Evolutionary conservation across 2,329 filamentous ascomycete species (phyloP).

Genomic region (Rhinocladiella similis): DNA sequence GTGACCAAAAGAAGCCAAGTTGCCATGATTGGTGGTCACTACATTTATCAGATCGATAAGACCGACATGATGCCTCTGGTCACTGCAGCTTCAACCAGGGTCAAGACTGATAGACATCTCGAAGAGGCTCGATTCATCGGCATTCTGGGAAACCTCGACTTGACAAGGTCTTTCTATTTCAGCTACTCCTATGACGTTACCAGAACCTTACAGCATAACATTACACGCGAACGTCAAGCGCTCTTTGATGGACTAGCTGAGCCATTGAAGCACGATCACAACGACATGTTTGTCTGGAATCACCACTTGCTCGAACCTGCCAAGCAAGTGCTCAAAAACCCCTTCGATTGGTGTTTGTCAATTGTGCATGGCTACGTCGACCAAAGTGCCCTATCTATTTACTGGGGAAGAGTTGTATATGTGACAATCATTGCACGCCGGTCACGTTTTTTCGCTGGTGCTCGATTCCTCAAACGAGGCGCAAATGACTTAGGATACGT

Average conservation of each 20-base stretch:
- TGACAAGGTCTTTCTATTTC: slow-evolving; percentile 93
- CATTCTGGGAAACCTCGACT: slow-evolving; percentile 87
- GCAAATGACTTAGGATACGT: slow-evolving; percentile 94
- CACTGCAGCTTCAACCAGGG: slow-evolving; percentile 64
- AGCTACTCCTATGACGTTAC: slow-evolving; percentile 98
- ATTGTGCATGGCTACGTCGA: slow-evolving; percentile 97
- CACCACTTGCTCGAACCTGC: slow-evolving; percentile 81
- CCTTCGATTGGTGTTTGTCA: slow-evolving; percentile 93
- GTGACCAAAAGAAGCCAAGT: slow-evolving; percentile 96
- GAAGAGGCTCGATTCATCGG: slow-evolving; percentile 87
- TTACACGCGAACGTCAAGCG: slow-evolving; percentile 73
- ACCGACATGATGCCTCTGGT: slow-evolving; percentile 90
- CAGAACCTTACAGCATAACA: slow-evolving; percentile 86
- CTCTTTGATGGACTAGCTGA: slow-evolving; percentile 65
- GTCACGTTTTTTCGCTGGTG: slow-evolving; percentile 91
- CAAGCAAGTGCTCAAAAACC: slow-evolving; percentile 67
- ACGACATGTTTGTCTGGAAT: slow-evolving; percentile 99
- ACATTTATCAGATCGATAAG: slow-evolving; percentile 90
- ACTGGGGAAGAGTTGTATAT: slow-evolving; percentile 77
- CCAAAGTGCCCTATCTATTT: slow-evolving; percentile 81
- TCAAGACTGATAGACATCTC: slow-evolving; percentile 77
- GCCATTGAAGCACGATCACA: slow-evolving; percentile 66
- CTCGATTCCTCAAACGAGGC: slow-evolving; percentile 89
- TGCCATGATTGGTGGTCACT: slow-evolving; percentile 93
- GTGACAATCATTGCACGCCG: slow-evolving; percentile 91